Base-by-base conservation (phyloP, 176 grass and related monocot genomes). In the Neostapfia colusana region DNA sequence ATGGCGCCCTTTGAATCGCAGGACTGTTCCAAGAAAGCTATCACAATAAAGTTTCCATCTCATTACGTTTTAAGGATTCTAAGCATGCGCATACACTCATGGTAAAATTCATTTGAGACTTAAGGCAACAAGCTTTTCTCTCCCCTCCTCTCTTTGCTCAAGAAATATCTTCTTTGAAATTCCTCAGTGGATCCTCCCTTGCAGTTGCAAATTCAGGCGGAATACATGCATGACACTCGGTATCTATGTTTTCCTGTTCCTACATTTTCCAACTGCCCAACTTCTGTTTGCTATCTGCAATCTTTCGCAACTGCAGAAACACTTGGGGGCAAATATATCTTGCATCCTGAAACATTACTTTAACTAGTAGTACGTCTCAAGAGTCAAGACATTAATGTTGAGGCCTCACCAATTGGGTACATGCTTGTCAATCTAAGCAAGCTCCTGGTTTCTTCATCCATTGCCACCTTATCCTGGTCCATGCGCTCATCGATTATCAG, bases 401-500 rank as follows among this genome's bases (percentile, higher is more conserved):
- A 90, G 69, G 83, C 86, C 80, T 82, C 86, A 59, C 78, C 81
- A 74, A 83, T 68, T 70, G 83, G 87, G 65, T 84, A 85, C 36
- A 83, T 81, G 74, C 81, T 85, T 14, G 88, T 87, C 79, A 77
- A 53, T 42, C 67, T 86, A 79, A 97, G 67, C 67, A 93, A 71
- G 38, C 74, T 85, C 55, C 3, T 70, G 34, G 81, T 93, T 62
- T 91, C 84, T 10, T 87, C 81, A 63, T 93, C 81, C 67, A 97
- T 83, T 18, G 42, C 17, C 35, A 93, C 86, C 55, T 84, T 82
- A 71, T 93, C 93, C 68, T 91, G 55, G 13, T 64, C 61, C 93
- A 97, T 97, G 44, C 90, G 86, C 77, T 93, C 94, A 37, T 82
- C 86, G 61, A 97, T 60, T 78, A 93, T 89, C 51, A 93, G 62